Evolutionary conservation across 2,329 filamentous ascomycete genomes (phyloP).

Genomic region (Ilyonectria robusta): DNA sequence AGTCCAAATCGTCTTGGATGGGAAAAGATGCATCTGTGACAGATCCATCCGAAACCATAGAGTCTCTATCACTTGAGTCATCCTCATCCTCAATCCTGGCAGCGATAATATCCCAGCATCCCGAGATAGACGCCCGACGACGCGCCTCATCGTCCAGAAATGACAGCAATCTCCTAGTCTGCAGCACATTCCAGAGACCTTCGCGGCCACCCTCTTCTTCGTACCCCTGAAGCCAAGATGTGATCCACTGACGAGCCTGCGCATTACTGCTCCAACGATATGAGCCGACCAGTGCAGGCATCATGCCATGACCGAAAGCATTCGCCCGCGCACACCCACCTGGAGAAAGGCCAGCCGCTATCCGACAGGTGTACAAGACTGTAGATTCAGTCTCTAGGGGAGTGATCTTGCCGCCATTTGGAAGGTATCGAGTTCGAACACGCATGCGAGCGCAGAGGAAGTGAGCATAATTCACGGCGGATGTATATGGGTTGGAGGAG

Average conservation of each 20-base stretch:
- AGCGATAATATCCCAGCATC: not conserved
- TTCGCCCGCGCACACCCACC: not conserved
- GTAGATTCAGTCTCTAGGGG: not conserved
- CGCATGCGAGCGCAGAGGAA: constrained; percentile 23
- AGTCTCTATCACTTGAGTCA: not conserved
- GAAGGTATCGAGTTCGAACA: constrained; percentile 10
- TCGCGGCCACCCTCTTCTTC: constrained; percentile 3
- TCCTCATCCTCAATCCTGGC: not conserved
- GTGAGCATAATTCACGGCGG: constrained; percentile 16
- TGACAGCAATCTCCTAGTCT: constrained; percentile 1
- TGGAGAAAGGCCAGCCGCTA: constrained; percentile 9
- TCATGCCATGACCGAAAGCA: constrained; percentile 20
- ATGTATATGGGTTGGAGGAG: constrained; percentile 4
- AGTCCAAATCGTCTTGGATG: not conserved
- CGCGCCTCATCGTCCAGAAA: constrained; percentile 4
- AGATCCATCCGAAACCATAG: not conserved
- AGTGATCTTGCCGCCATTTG: not conserved
- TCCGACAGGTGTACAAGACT: constrained; percentile 12
- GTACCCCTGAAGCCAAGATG: constrained; percentile 7
- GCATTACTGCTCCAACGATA: constrained; percentile 13
- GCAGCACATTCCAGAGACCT: constrained; percentile 17
- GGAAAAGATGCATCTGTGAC: not conserved
- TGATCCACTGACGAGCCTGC: constrained; percentile 6
- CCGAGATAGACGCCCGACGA: not conserved
- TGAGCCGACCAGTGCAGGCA: constrained; percentile 8